Evolutionary conservation across 192 early-diverging fungal species (phyloP), one percentile per base, ranked within the genome.

Genomic region (Umbelopsis isabellina): DNA sequence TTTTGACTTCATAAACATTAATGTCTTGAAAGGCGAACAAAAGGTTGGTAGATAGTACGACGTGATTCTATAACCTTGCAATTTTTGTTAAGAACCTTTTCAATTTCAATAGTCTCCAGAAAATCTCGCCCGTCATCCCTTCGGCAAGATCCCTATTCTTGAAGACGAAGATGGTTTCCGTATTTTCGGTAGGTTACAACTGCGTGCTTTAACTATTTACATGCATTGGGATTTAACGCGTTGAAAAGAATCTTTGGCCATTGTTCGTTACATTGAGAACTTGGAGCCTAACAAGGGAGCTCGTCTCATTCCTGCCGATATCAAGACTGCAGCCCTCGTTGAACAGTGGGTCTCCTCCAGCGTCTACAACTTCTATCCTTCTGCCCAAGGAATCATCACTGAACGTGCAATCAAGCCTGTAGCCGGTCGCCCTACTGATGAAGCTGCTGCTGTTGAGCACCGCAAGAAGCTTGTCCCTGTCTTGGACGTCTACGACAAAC

Each of bases 401-500:
- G 53, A 58, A 58, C 53, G 53, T 30, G 53, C 53, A 2, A 58
- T 58, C 53, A 58, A 58, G 53, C 53, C 53, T 58, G 53, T 30
- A 30, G 53, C 21, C 6, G 53, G 53, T 58, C 53, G 53, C 1
- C 53, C 53, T 58, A 58, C 53, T 22, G 53, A 58, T 21, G 53
- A 58, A 58, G 53, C 53, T 3, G 53, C 27, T 30, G 53, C 53
- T 58, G 53, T 30, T 58, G 53, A 58, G 21, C 27, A 27, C 27
- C 53, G 53, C 53, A 58, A 58, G 53, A 58, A 48, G 46, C 46
- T 48, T 1, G 4, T 48, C 46, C 46, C 46, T 48, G 46, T 48
- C 46, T 48, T 48, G 53, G 53, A 58, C 27, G 4, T 58, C 53
- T 58, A 58, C 27, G 53, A 58, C 21, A 58, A 58, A 58, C 53